Evolutionary conservation across 768 basidiomycete species (phyloP).

Genomic region (Suillus paluster): DNA sequence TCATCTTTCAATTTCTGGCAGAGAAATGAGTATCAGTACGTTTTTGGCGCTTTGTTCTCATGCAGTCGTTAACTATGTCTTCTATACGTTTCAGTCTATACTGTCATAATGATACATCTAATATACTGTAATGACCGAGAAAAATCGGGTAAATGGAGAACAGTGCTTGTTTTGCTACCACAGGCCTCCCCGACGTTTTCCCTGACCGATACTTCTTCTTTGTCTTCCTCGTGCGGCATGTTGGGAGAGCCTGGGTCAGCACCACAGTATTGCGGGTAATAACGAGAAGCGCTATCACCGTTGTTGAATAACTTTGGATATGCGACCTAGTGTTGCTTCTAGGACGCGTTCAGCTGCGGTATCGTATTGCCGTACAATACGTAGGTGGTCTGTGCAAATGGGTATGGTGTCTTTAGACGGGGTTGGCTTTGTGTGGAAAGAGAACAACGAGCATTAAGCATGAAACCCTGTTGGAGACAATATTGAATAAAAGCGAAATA

Average conservation of each 20-base stretch:
- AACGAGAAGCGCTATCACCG: neutral
- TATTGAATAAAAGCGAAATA: too few relatives aligned
- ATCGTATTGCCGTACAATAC: conserved; percentile 24
- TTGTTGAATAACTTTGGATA: neutral
- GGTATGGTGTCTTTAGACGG: conserved; percentile 26
- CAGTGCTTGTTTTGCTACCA: too few relatives aligned
- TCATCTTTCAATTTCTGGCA: too few relatives aligned
- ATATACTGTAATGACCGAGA: neutral
- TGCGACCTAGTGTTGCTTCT: conserved; percentile 28
- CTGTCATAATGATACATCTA: neutral
- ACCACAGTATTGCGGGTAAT: neutral
- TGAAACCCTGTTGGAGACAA: too few relatives aligned
- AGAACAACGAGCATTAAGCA: neutral
- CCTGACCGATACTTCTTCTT: too few relatives aligned
- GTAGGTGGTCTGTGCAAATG: conserved; percentile 28
- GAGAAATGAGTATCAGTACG: too few relatives aligned
- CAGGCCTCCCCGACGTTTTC: too few relatives aligned
- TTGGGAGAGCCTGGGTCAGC: neutral
- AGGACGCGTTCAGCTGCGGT: conserved; percentile 16
- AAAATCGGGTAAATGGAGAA: neutral
- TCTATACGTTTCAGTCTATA: too few relatives aligned
- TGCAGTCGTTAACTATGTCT: too few relatives aligned
- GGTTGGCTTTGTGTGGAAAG: conserved; percentile 25
- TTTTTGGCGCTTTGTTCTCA: too few relatives aligned
- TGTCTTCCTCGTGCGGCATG: neutral